Conservation (phyloP, 306 rosid species). For the Hippophae rhamnoides region DNA sequence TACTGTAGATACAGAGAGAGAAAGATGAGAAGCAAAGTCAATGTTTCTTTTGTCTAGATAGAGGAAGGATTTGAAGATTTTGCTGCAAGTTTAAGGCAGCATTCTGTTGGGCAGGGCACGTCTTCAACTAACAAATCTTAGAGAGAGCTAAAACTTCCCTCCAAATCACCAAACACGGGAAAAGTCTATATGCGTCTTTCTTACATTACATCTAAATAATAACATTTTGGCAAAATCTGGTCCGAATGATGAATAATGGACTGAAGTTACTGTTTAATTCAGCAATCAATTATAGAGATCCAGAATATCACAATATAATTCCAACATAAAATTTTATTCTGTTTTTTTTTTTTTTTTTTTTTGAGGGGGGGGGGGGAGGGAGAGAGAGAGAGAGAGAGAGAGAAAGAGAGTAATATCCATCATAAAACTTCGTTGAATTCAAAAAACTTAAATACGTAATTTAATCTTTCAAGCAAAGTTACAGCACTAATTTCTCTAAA, state of each 20-base stretch:
- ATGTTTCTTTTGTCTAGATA: neutral
- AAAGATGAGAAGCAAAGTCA: slow-evolving; percentile 53
- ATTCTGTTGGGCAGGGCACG: slow-evolving; percentile 47
- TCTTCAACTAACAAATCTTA: slow-evolving; percentile 43
- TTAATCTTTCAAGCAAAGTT: too few species aligned
- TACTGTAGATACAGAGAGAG: slow-evolving; percentile 27
- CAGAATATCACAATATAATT: too few species aligned
- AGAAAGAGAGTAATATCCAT: too few species aligned
- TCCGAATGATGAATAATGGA: too few species aligned
- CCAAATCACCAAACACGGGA: slow-evolving; percentile 1
- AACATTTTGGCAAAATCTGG: too few species aligned
- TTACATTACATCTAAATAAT: neutral
- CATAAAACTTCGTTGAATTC: neutral
- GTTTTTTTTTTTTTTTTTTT: too few species aligned
- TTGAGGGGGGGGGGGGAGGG: too few species aligned
- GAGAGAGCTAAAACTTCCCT: neutral
- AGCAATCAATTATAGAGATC: too few species aligned
- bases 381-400: too few species aligned
- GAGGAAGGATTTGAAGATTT: slow-evolving; percentile 33
- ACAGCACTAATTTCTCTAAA: neutral
- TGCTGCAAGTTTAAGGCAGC: slow-evolving; percentile 82
- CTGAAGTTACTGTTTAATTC: too few species aligned
- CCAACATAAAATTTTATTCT: too few species aligned
- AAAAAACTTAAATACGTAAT: neutral
- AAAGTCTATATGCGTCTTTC: neutral